Conservation (phyloP, 2,329 filamentous ascomycete species). For the Pseudocercospora eumusae region DNA sequence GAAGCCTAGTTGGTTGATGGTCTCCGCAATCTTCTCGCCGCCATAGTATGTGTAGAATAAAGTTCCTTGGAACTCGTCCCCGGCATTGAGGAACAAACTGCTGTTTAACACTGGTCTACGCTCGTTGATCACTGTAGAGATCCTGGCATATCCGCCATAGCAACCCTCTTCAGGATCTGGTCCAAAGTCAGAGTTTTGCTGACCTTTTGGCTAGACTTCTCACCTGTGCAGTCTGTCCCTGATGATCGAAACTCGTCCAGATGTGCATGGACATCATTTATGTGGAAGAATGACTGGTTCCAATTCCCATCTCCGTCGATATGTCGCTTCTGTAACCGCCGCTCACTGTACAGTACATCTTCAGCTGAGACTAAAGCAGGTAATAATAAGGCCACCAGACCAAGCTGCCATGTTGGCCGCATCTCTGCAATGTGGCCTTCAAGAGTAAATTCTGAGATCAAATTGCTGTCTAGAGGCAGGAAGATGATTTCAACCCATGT, state of each 20-base stretch:
- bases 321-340: slow-evolving; percentile 28
- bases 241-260: slow-evolving; percentile 63
- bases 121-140: slow-evolving; percentile 62
- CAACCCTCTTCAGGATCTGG: slow-evolving; percentile 56
- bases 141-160: slow-evolving; percentile 65
- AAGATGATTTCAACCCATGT: neutral
- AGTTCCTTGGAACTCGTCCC: slow-evolving; percentile 71
- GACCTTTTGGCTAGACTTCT: neutral
- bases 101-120: slow-evolving; percentile 60
- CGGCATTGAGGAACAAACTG: slow-evolving; percentile 64
- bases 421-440: neutral
- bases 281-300: slow-evolving; percentile 59
- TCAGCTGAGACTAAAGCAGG: slow-evolving; percentile 23
- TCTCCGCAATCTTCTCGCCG: slow-evolving; percentile 68
- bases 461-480: neutral
- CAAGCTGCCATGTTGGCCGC: neutral
- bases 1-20: slow-evolving; percentile 65
- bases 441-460: neutral
- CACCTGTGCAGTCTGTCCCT: slow-evolving; percentile 60
- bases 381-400: neutral
- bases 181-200: neutral
- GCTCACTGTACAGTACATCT: slow-evolving; percentile 29
- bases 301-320: slow-evolving; percentile 31
- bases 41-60: slow-evolving; percentile 68
- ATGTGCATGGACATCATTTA: slow-evolving; percentile 70